These are phyloP conservation scores for Letharia columbiana DNA, from an alignment of 495 filamentous ascomycete genomes.

Conservation along the genomic window DNA sequence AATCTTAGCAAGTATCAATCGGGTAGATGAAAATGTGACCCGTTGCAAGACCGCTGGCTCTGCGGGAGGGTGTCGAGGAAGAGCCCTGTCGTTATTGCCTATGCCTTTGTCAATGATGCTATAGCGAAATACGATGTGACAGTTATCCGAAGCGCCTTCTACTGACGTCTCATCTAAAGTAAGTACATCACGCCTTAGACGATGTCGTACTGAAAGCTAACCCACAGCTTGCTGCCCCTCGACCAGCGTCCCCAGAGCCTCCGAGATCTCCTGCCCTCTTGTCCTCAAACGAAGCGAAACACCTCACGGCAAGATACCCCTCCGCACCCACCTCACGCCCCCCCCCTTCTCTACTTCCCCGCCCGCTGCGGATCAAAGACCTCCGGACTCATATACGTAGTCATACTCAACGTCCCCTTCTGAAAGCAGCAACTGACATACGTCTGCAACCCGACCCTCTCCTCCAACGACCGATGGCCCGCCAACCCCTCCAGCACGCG, in stretches of 20 bases:
- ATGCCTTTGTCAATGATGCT: not conserved
- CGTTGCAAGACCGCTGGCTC: not conserved
- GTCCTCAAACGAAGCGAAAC: no score
- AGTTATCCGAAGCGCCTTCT: not conserved
- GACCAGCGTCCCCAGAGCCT: not conserved
- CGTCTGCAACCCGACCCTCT: not conserved
- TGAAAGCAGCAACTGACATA: not conserved
- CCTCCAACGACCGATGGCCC: not conserved
- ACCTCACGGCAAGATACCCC: no score
- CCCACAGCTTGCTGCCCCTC: not conserved
- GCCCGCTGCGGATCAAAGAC: not conserved
- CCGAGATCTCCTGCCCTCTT: no score
- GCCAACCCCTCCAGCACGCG: not conserved
- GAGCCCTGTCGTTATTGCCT: not conserved
- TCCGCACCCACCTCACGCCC: not conserved
- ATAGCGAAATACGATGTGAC: not conserved
- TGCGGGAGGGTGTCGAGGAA: not conserved
- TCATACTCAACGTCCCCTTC: not conserved
- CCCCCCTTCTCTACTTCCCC: not conserved
- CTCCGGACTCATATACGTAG: not conserved
- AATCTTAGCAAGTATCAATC: not conserved
- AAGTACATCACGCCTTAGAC: not conserved
- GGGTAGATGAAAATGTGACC: not conserved
- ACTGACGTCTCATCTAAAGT: not conserved
- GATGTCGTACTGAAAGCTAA: not conserved